phyloP scores from a whole-genome alignment of 257 asterid species.

The Verbena officinalis region DNA sequence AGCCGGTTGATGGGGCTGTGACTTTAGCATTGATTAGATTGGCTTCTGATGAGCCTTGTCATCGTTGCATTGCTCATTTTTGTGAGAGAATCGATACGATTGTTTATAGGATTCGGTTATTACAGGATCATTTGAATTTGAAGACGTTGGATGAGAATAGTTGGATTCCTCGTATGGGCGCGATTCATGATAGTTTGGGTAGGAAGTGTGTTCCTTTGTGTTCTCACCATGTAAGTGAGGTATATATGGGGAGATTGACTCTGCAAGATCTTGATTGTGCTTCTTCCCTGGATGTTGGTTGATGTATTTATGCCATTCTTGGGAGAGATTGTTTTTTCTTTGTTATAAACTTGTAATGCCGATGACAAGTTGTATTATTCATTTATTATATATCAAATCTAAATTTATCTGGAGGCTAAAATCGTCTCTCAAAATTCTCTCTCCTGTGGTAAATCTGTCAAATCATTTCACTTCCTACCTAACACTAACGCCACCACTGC shows the following conservation, averaged over 20 bases:
- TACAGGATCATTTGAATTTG: conserved; percentile 45
- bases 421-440: conserved; percentile 28
- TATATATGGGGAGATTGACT: conserved; percentile 76
- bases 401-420: conserved; percentile 31
- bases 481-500: conserved; percentile 31
- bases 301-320: conserved; percentile 14
- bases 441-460: conserved; percentile 38
- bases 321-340: not conserved
- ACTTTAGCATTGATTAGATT: conserved; percentile 62
- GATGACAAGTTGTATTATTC: not conserved
- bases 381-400: not conserved
- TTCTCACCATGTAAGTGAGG: conserved; percentile 59
- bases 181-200: conserved; percentile 55
- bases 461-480: conserved; percentile 35
- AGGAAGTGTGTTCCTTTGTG: conserved; percentile 80
- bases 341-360: not conserved
- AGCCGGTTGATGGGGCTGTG: conserved; percentile 72
- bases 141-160: conserved; percentile 29
- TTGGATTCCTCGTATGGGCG: conserved; percentile 59
- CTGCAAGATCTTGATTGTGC: conserved; percentile 75
- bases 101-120: conserved; percentile 60
- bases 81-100: conserved; percentile 56
- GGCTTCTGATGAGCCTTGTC: conserved; percentile 68
- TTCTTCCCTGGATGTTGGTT: conserved; percentile 50
- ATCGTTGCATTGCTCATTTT: conserved; percentile 72